Percentiles rank a stretch among this genome's conserved stretches.
Evolutionary conservation across 139 green algal genomes (phyloP).

Genomic region (Chlamydomonas sp.): DNA sequence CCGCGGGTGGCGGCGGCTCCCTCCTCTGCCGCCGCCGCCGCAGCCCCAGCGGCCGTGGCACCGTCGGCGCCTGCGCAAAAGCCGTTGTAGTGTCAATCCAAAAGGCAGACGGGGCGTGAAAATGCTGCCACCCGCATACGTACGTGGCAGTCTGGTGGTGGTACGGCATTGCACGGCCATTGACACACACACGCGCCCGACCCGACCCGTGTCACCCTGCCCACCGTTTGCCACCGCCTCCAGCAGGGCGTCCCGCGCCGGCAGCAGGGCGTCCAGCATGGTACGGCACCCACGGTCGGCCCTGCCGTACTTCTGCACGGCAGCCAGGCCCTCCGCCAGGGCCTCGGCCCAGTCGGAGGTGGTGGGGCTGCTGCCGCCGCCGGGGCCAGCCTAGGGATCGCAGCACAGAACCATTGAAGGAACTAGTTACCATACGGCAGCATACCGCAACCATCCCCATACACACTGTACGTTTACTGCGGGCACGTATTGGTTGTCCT

Average conservation of each 20-base stretch:
- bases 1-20: constrained; percentile 70
- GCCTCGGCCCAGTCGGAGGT: constrained; percentile 47
- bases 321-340: constrained; percentile 61
- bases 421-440: too few species aligned
- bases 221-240: constrained; percentile 18
- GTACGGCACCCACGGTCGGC: constrained; percentile 73
- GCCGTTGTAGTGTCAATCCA: neutral
- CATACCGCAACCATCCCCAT: too few species aligned
- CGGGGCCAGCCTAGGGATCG: too few species aligned
- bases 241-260: constrained; percentile 53
- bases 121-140: too few species aligned
- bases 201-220: neutral
- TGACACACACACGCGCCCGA: too few species aligned
- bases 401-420: too few species aligned
- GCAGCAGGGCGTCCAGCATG: constrained; percentile 85
- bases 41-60: constrained; percentile 9
- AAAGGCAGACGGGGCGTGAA: neutral
- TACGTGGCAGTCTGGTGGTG: neutral
- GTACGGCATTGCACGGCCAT: neutral
- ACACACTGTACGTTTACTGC: too few species aligned
- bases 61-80: neutral
- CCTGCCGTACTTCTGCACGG: constrained; percentile 76
- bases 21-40: constrained; percentile 52
- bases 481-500: too few species aligned
- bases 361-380: neutral